Conservation (phyloP, 2,329 filamentous ascomycete genomes). For the Aspergillus candidus region DNA sequence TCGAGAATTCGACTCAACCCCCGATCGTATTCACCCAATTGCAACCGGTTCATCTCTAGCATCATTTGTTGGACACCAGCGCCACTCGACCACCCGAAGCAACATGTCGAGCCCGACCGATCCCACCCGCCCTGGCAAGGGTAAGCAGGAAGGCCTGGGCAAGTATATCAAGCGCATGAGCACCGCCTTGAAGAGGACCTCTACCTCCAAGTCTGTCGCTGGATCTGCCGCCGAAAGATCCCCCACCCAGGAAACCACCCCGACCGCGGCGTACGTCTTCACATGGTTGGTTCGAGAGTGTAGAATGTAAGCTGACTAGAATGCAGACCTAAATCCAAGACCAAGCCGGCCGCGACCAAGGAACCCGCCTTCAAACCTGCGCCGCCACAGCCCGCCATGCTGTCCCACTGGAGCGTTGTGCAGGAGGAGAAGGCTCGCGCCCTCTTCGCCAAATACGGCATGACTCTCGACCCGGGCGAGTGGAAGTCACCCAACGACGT, state of each 20-base stretch:
- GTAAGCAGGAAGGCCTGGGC: conserved; percentile 29
- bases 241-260: conserved; percentile 11
- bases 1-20: too few relatives aligned
- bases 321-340: background rate
- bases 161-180: conserved; percentile 38
- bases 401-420: conserved; percentile 30
- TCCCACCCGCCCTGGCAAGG: conserved; percentile 14
- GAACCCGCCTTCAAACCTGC: conserved; percentile 6
- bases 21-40: too few relatives aligned
- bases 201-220: conserved; percentile 25
- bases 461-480: conserved; percentile 39
- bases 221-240: conserved; percentile 15
- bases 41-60: too few relatives aligned
- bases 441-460: conserved; percentile 44
- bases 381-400: conserved; percentile 16
- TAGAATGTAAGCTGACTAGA: background rate
- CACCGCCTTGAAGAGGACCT: conserved; percentile 29
- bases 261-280: conserved; percentile 8
- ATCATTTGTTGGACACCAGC: too few relatives aligned
- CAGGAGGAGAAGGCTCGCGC: conserved; percentile 41
- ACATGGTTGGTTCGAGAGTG: background rate
- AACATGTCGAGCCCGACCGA: conserved; percentile 21
- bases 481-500: conserved; percentile 33
- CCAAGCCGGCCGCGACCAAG: background rate
- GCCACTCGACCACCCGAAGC: background rate